Base-by-base conservation (phyloP, 305 asterid species). In the Rubia peregrina region DNA sequence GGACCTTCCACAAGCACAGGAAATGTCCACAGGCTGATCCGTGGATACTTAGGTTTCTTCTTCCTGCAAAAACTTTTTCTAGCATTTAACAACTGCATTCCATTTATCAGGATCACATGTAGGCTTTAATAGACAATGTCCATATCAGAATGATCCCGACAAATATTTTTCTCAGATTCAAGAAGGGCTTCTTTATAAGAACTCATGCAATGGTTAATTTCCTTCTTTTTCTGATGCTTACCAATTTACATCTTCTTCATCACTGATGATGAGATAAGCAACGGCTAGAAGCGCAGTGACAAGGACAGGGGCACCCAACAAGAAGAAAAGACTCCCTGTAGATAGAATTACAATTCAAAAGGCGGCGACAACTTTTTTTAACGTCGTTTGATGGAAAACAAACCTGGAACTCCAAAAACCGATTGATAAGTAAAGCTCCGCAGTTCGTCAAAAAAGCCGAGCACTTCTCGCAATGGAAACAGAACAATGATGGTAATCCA, bases 1-100 rank as follows among this genome's bases (percentile, higher is more conserved):
- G 96, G 92, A 19, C 96, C 98, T 22, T 88, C 87, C 65, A 88
- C 91, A 26, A 90, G 69, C 65, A 90, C 87, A 1, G 98, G 98
- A 62, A 92, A 85, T 19, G 98, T 92, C 98, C 96, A 89, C 71
- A 92, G 56, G 17, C 92, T 85, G 61, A 89, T 73, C 16, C 80
- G 77, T 16, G 90, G 81, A 48, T 67, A 41, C 67, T 74, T 84
- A 12, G 71, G n/a, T 30, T 41, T 77, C 82, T 81, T 55, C 79
- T 83, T 82, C 75, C 75, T 83, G 61, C 42, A 59, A 41, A 8
- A 42, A 36, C 57, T 2, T 57, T 4, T 44, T 11, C 51, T 14
- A 46, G 51, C 51, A 4, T 40, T 40, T 40, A 40, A 40, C 3
- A 40, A 9, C 43, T 40, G 43, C 43, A 40, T n/a, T n/a, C n/a